These are phyloP conservation scores for Psilocybe azurescens DNA, from an alignment of 768 basidiomycete genomes.

Conservation along the genomic window DNA sequence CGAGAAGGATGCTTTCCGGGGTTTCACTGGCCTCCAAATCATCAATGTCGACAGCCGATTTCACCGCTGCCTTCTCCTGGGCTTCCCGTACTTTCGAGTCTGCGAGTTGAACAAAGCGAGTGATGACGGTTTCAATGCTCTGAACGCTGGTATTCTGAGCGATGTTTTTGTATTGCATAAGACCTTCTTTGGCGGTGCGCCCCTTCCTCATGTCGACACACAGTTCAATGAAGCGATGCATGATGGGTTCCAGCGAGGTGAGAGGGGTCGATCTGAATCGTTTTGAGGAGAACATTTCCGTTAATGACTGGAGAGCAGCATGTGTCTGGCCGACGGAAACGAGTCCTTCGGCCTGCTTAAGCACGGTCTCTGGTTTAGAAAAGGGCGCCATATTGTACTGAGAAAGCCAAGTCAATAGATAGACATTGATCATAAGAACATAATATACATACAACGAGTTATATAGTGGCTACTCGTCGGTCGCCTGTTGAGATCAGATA, in stretches of 20 bases:
- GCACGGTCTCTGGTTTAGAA: slow-evolving; percentile 87
- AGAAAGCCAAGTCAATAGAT: slow-evolving; percentile 1
- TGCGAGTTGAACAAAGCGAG: slow-evolving; percentile 79
- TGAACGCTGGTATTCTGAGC: slow-evolving; percentile 91
- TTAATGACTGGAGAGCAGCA: slow-evolving; percentile 87
- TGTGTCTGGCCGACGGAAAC: slow-evolving; percentile 91
- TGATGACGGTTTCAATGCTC: slow-evolving; percentile 92
- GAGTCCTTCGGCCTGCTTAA: slow-evolving; percentile 94
- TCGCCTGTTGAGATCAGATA: slow-evolving; percentile 24
- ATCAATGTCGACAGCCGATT: slow-evolving; percentile 82
- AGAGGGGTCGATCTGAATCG: slow-evolving; percentile 93
- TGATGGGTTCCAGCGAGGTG: slow-evolving; percentile 90
- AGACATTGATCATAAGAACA: neutral
- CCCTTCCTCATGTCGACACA: slow-evolving; percentile 96
- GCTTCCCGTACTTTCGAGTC: slow-evolving; percentile 86
- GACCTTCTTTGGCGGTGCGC: slow-evolving; percentile 90
- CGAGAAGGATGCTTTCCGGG: slow-evolving; percentile 88
- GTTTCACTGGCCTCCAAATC: slow-evolving; percentile 97
- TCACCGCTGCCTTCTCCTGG: slow-evolving; percentile 84
- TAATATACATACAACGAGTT: slow-evolving; percentile 27
- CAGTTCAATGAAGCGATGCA: slow-evolving; percentile 94
- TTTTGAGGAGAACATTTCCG: slow-evolving; percentile 93
- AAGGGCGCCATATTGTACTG: slow-evolving; percentile 79
- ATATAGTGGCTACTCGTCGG: slow-evolving; percentile 23
- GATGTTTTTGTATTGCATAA: slow-evolving; percentile 98